Base-by-base conservation (phyloP, 2,329 filamentous ascomycete species). In the Phaeoacremonium minimum region DNA sequence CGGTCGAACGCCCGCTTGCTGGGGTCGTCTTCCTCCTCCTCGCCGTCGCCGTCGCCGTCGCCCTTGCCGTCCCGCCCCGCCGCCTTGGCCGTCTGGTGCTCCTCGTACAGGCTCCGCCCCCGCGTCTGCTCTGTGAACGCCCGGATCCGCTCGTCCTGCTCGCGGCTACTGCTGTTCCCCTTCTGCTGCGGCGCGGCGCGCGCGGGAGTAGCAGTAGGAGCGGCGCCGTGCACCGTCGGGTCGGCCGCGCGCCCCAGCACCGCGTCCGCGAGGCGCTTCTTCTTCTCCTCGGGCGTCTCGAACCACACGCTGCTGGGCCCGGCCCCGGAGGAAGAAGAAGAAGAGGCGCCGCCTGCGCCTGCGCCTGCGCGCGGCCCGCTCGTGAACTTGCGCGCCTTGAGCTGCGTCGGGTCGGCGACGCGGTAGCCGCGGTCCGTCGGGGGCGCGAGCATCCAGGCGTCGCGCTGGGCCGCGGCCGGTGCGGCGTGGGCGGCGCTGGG, bases 281-380 rank as follows among this genome's bases (percentile, higher is more conserved):
- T 78, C 59, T 94, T 95, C 61, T 96, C 77, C 56, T 91, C 86
- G 0, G 88, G 86, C 7, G 88, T 95, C 60, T 97, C 91, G 1
- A 87, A 90, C 91, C 91, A 97, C 30, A 91, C 79, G 15, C 78
- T 80, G 52, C 77, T 75, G 31, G 87, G 72, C 11, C 73, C 72
- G 43, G 66, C 66, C 14, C 42, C 42, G 18, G 50, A 46, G 7
- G 52, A 56, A 5, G 56, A 60, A 8, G 50, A 50, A n/a, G 55
- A 30, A 1, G 51, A 43, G 8, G 47, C 48, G 3, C 44, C 43
- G 8, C 49, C 43, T 1, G 48, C 36, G 1, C 56, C 50, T 4
- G 56, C 54, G 4, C 64, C 58, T n/a, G 60, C 59, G 11, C 66
- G 64, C 4, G 38, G 30, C 11, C 75, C 74, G 26, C 84, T 85